Percentiles rank a stretch among this genome's conserved stretches.
phyloP scores from a whole-genome alignment of 148 eudicot genomes.

The Vaccinium myrtillus region DNA sequence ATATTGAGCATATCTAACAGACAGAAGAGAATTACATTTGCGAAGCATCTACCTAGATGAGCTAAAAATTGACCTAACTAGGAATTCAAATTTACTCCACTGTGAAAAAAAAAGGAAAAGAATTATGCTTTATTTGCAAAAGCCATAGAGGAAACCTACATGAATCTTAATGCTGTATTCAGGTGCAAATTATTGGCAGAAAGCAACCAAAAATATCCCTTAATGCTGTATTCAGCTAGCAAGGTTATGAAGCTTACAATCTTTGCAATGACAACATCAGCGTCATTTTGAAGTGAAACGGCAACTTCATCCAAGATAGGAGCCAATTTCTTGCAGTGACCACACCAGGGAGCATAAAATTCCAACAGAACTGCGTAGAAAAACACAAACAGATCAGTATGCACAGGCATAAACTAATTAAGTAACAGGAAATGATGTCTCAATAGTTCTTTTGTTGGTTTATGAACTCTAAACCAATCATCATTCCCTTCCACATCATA shows the following conservation, averaged over 20 bases:
- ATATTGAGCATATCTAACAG: background rate
- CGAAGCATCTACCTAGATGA: background rate
- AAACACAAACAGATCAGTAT: constrained; percentile 14
- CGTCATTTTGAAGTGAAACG: constrained; percentile 41
- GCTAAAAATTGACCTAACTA: background rate
- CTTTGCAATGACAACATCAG: constrained; percentile 64
- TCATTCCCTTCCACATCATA: background rate
- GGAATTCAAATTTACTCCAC: background rate
- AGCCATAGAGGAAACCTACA: background rate
- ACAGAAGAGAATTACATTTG: background rate
- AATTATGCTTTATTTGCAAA: background rate
- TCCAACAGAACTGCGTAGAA: constrained; percentile 50
- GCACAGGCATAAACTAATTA: background rate
- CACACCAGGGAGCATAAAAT: constrained; percentile 85
- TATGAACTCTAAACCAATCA: constrained; percentile 1
- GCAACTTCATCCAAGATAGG: constrained; percentile 80
- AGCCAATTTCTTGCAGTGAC: constrained; percentile 70
- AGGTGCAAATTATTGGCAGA: background rate
- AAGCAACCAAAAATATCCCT: background rate
- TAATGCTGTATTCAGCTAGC: background rate
- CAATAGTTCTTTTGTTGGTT: background rate
- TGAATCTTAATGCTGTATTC: too few relatives aligned
- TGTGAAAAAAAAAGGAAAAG: too few relatives aligned
- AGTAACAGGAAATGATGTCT: background rate
- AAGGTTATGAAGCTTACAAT: constrained; percentile 42